These are phyloP conservation scores for Vitis hybrid DNA, from an alignment of 177 flowering plant species.

Conservation along the genomic window DNA sequence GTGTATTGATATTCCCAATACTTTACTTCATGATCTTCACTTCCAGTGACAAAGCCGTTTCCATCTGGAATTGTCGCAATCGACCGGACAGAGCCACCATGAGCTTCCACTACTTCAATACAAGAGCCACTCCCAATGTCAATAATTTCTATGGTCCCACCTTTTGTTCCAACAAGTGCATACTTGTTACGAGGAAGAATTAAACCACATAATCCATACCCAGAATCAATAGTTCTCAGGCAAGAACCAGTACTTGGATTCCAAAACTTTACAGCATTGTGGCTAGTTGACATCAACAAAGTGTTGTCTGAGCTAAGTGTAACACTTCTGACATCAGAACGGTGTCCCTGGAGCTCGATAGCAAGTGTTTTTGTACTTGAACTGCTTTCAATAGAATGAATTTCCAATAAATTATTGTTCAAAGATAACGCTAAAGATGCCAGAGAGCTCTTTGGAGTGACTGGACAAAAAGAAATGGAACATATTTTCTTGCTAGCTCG, in stretches of 20 bases:
- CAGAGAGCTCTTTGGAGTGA: constrained; percentile 48
- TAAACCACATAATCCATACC: constrained; percentile 77
- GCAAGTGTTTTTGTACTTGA: constrained; percentile 45
- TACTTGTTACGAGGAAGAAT: constrained; percentile 77
- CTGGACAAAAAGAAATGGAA: constrained; percentile 78
- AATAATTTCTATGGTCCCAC: constrained; percentile 79
- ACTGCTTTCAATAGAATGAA: constrained; percentile 58
- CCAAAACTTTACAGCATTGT: constrained; percentile 86
- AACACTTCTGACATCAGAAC: constrained; percentile 89
- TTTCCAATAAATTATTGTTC: constrained; percentile 77
- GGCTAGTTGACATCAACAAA: constrained; percentile 91
- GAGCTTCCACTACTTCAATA: constrained; percentile 73
- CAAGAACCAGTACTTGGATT: constrained; percentile 91
- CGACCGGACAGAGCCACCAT: constrained; percentile 67
- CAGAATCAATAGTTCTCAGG: constrained; percentile 88
- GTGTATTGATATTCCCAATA: constrained; percentile 79
- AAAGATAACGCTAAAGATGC: constrained; percentile 79
- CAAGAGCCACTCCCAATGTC: constrained; percentile 84
- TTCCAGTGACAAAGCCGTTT: constrained; percentile 87
- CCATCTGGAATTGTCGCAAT: constrained; percentile 69
- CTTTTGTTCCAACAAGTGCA: constrained; percentile 89
- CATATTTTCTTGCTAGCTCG: constrained; percentile 81
- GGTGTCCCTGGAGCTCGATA: constrained; percentile 90
- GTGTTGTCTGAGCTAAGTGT: constrained; percentile 86
- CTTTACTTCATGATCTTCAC: constrained; percentile 87